These are phyloP conservation scores for Penicillium cinerascens DNA, from an alignment of 495 filamentous ascomycete species.

Conservation along the genomic window DNA sequence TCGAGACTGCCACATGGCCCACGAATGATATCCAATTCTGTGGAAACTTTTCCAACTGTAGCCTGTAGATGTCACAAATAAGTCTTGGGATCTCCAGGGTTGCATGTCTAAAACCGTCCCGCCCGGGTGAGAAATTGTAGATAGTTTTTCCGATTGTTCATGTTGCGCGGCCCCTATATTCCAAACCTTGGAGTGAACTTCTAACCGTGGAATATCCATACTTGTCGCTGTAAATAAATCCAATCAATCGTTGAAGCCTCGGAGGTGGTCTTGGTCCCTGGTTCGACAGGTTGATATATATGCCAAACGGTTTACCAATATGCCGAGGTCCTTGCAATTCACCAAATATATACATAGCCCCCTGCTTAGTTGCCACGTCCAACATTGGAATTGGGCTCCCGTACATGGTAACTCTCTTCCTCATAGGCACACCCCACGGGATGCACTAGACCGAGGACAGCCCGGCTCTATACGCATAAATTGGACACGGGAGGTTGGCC, in stretches of 20 bases:
- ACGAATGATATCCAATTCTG: conserved; percentile 23
- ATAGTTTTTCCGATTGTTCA: background rate
- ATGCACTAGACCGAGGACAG: background rate
- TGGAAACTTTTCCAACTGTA: conserved; percentile 5
- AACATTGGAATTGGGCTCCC: background rate
- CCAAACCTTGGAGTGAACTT: background rate
- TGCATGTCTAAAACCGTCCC: too few relatives aligned
- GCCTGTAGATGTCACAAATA: too few relatives aligned
- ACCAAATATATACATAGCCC: background rate
- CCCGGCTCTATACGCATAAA: background rate
- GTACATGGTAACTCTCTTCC: background rate
- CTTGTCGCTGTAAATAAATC: too few relatives aligned
- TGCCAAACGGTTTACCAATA: background rate
- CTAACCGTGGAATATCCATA: too few relatives aligned
- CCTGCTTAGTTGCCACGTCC: background rate
- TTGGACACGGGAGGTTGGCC: background rate
- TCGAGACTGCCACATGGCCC: conserved; percentile 17
- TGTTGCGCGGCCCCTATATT: background rate
- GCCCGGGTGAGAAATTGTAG: too few relatives aligned
- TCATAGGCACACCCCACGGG: background rate
- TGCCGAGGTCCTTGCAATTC: background rate
- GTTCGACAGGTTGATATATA: background rate
- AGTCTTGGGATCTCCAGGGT: too few relatives aligned
- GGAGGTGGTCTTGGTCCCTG: background rate
- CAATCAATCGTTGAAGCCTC: too few relatives aligned